These are phyloP conservation scores for Globisporangium spinosum DNA, from an alignment of 352 stramenopile genomes.

Conservation along the genomic window DNA sequence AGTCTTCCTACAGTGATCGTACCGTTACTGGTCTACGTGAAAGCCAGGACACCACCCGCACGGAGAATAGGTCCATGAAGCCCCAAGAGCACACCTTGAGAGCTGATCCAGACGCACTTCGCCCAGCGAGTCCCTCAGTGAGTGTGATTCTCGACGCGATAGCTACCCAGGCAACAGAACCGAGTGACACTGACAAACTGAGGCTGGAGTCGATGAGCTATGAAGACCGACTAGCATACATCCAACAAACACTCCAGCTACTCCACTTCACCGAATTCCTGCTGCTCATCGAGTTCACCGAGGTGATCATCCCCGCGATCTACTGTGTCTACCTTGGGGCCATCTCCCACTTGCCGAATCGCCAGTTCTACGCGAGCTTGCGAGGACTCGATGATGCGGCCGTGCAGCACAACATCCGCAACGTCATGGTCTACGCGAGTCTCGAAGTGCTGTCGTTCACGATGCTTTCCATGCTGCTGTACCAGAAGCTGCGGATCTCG, in stretches of 20 bases:
- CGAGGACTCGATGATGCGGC: neutral
- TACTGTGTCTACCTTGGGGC: slow-evolving; percentile 11
- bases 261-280: slow-evolving; percentile 16
- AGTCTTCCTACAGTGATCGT: too few species aligned
- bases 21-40: too few species aligned
- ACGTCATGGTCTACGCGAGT: slow-evolving; percentile 22
- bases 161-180: too few species aligned
- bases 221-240: neutral
- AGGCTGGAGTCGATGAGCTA: neutral
- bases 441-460: slow-evolving; percentile 25
- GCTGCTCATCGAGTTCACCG: slow-evolving; percentile 18
- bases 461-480: slow-evolving; percentile 9
- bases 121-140: too few species aligned
- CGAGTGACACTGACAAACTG: neutral
- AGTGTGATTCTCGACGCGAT: too few species aligned
- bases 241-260: slow-evolving; percentile 8
- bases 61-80: too few species aligned
- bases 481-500: slow-evolving; percentile 16
- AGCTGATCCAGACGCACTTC: too few species aligned
- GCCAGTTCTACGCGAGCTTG: slow-evolving; percentile 4
- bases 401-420: neutral
- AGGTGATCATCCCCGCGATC: slow-evolving; percentile 19
- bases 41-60: too few species aligned
- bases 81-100: too few species aligned
- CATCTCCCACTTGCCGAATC: slow-evolving; percentile 11